A percentile compares a stretch with the other conserved stretches of the same genome.
These are phyloP conservation scores for Anacardium occidentale DNA, from an alignment of 345 rosid genomes.

Conservation along the genomic window DNA sequence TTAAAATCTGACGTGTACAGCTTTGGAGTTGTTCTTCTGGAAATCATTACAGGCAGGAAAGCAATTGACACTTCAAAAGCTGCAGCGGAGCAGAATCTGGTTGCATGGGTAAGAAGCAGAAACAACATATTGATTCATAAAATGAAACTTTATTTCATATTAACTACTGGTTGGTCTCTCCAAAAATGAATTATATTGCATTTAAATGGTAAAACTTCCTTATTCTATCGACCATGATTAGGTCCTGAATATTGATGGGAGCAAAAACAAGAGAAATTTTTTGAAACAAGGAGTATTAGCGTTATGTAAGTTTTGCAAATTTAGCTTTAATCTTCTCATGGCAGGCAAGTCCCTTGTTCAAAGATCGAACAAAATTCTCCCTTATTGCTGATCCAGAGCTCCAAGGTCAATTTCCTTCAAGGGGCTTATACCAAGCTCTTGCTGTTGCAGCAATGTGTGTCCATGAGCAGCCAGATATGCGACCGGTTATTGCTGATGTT, in stretches of 20 bases:
- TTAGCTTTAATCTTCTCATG: slow-evolving; percentile 12
- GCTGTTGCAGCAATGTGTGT: slow-evolving; percentile 94
- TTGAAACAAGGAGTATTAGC: not conserved
- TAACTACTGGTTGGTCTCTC: not conserved
- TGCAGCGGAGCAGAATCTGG: slow-evolving; percentile 74
- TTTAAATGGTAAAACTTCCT: not conserved
- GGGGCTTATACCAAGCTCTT: slow-evolving; percentile 92
- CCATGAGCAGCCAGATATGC: slow-evolving; percentile 78
- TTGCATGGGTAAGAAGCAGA: slow-evolving; percentile 70
- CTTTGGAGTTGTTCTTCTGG: slow-evolving; percentile 87
- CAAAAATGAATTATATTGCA: not conserved
- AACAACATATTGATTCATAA: not conserved
- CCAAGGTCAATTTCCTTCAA: slow-evolving; percentile 71
- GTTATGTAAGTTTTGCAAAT: not conserved
- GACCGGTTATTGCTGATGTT: slow-evolving; percentile 84
- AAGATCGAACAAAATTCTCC: slow-evolving; percentile 72
- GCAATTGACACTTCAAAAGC: slow-evolving; percentile 71
- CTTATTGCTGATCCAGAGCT: slow-evolving; percentile 85
- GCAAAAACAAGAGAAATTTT: not conserved
- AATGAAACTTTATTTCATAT: not conserved
- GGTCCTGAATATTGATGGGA: not conserved
- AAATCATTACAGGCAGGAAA: slow-evolving; percentile 83
- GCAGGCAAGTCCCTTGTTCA: slow-evolving; percentile 85
- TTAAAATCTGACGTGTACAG: slow-evolving; percentile 86
- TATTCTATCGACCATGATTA: not conserved